Percentiles rank a stretch among this genome's conserved stretches.
phyloP scores from a whole-genome alignment of 2,329 filamentous ascomycete species.

The Colletotrichum agaves region DNA sequence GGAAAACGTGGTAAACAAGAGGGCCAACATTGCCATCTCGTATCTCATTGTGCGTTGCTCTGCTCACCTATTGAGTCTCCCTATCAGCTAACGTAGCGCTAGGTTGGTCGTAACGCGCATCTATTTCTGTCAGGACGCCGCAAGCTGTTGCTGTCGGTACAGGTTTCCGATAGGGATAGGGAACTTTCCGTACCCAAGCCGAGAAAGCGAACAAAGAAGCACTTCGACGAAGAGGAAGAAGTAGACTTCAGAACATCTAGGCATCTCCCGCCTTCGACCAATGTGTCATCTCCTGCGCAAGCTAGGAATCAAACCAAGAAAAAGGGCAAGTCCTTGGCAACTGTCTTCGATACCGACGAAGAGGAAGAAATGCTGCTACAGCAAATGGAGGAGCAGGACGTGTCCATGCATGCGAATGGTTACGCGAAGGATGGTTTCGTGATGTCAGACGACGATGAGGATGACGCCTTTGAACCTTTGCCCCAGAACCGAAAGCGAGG shows the following conservation, averaged over 20 bases:
- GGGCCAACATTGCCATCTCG: conserved; percentile 74
- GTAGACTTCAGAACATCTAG: conserved; percentile 37
- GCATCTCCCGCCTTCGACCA: conserved; percentile 52
- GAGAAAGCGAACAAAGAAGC: conserved; percentile 51
- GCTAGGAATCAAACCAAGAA: conserved; percentile 39
- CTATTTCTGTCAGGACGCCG: conserved; percentile 57
- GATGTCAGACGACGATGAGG: conserved; percentile 51
- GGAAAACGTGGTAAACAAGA: conserved; percentile 71
- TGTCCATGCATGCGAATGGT: conserved; percentile 52
- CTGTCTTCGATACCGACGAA: conserved; percentile 39
- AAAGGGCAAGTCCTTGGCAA: conserved; percentile 44
- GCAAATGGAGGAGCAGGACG: conserved; percentile 52
- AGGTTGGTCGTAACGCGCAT: conserved; percentile 54
- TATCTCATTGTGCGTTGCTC: conserved; percentile 72
- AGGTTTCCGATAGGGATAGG: conserved; percentile 48
- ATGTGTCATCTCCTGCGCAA: conserved; percentile 62
- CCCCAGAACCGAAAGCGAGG: conserved; percentile 43
- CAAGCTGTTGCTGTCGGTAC: conserved; percentile 57
- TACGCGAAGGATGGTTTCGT: conserved; percentile 63
- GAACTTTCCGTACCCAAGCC: conserved; percentile 44
- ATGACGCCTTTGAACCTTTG: conserved; percentile 60
- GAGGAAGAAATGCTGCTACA: conserved; percentile 36
- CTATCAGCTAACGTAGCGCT: conserved; percentile 9
- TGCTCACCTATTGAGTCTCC: background rate
- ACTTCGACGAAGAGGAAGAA: conserved; percentile 45